These are phyloP conservation scores for Xerocomellus intermedius DNA, from an alignment of 768 basidiomycete species.

Conservation along the genomic window DNA sequence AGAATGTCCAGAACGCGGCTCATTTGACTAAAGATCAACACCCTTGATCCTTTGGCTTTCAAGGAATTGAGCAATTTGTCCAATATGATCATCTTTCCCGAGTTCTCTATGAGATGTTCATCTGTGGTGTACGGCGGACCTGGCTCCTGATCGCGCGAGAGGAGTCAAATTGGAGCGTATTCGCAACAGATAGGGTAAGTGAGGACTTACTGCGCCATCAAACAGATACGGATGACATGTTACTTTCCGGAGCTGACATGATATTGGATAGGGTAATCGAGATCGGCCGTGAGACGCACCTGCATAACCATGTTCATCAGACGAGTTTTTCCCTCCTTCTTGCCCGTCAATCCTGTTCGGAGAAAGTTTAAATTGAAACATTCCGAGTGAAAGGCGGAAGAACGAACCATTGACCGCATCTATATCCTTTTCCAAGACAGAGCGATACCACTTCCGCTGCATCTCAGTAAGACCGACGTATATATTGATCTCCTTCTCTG, in stretches of 20 bases:
- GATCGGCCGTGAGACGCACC: constrained; percentile 36
- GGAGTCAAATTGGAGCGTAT: neutral
- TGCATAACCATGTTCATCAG: constrained; percentile 99
- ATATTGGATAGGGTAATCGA: neutral
- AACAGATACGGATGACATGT: constrained; percentile 92
- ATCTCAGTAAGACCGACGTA: constrained; percentile 96
- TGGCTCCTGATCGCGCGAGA: constrained; percentile 63
- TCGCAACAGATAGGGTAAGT: neutral
- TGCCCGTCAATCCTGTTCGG: constrained; percentile 77
- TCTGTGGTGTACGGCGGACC: constrained; percentile 98
- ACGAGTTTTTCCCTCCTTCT: constrained; percentile 98
- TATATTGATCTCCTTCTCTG: constrained; percentile 98
- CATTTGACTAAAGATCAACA: constrained; percentile 99
- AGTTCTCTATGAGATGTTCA: constrained; percentile 92
- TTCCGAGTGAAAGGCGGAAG: neutral
- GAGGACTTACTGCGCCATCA: constrained; percentile 72
- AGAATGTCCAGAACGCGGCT: constrained; percentile 95
- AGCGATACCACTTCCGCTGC: constrained; percentile 98
- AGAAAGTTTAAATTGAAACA: neutral
- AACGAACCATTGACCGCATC: constrained; percentile 91
- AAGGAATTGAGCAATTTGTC: constrained; percentile 87
- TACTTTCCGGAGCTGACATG: constrained; percentile 64
- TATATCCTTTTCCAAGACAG: constrained; percentile 95
- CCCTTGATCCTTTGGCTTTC: constrained; percentile 92
- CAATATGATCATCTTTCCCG: constrained; percentile 96